Base-by-base conservation (phyloP, 1,284 basidiomycete genomes). In the Ustilago xerochloae region DNA sequence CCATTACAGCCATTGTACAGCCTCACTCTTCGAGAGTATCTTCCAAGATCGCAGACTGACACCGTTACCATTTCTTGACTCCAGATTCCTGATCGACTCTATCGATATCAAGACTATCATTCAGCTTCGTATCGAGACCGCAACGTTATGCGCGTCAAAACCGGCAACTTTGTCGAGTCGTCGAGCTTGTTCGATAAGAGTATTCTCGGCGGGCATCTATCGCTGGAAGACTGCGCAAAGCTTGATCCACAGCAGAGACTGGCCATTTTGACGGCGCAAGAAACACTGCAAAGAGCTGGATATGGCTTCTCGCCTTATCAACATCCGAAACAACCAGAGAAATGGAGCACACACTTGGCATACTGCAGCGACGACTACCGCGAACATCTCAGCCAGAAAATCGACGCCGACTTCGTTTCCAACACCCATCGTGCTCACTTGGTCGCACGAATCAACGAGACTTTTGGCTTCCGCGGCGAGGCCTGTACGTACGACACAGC, bases 171-270 rank as follows among this genome's bases (percentile, higher is more conserved):
- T 33, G 28, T 77, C n/a, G 50, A 52, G 13, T 26, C 28, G n/a
- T 59, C 75, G 0, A 48, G 60, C 43, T 24, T 63, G 13, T 74
- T 73, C n/a, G 75, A 78, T 32, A 54, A 41, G 30, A 57, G 48
- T 45, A 45, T 75, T 10, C 41, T 75, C 13, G 59, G 56, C 3
- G 38, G 56, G 15, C 33, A 24, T 4, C 33, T 46, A 1, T 55
- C 62, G 15, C n/a, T 28, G 22, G 55, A 64, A 10, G 63, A 66
- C 20, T 69, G 62, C 55, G 49, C 50, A 12, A 51, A 64, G 30
- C 54, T 75, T 26, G 75, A 78, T 36, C 75, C 75, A 6, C 75
- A 78, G 46, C 75, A 78, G 45, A 60, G 75, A 10, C 18, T 75
- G 9, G 56, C 72, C 39, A 55, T 78, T 36, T 35, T 68, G 33